phyloP scores from a whole-genome alignment of 768 basidiomycete species.

The Suillus americanus region DNA sequence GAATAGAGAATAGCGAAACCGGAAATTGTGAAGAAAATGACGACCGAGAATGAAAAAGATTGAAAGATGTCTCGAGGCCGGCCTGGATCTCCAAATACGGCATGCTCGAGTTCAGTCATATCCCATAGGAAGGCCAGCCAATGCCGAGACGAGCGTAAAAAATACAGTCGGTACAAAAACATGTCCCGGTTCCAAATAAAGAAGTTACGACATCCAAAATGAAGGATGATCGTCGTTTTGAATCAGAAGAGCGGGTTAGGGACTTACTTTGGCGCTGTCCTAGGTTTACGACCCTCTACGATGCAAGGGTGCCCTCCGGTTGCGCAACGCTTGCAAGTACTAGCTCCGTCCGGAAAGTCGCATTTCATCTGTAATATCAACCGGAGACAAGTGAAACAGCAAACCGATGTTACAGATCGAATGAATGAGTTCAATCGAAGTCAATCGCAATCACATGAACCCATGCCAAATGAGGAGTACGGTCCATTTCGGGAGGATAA shows the following conservation, averaged over 20 bases:
- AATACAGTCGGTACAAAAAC: constrained; percentile 20
- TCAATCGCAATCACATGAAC: constrained; percentile 7
- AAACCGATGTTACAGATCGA: constrained; percentile 14
- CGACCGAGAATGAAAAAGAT: not conserved
- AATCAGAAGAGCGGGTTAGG: not conserved
- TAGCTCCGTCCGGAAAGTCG: constrained; percentile 69
- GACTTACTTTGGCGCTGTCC: constrained; percentile 80
- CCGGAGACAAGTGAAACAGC: constrained; percentile 14
- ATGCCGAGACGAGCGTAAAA: constrained; percentile 11
- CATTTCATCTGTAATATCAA: constrained; percentile 71
- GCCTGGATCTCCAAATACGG: constrained; percentile 5
- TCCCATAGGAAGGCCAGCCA: constrained; percentile 8
- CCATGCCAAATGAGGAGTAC: constrained; percentile 9
- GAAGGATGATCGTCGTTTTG: constrained; percentile 3
- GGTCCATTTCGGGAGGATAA: constrained; percentile 9
- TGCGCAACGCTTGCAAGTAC: constrained; percentile 79
- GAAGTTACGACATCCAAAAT: constrained; percentile 22
- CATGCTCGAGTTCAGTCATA: constrained; percentile 13
- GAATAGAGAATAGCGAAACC: not conserved
- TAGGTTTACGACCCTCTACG: constrained; percentile 80
- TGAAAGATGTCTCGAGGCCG: constrained; percentile 1
- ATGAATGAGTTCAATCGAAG: constrained; percentile 7
- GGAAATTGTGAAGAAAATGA: not conserved
- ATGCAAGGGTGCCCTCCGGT: constrained; percentile 73
- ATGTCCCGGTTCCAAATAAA: constrained; percentile 24